Evolutionary conservation across 2,329 filamentous ascomycete species (phyloP), one percentile per base, ranked within the genome.

Genomic region (Purpureocillium lavendulum): DNA sequence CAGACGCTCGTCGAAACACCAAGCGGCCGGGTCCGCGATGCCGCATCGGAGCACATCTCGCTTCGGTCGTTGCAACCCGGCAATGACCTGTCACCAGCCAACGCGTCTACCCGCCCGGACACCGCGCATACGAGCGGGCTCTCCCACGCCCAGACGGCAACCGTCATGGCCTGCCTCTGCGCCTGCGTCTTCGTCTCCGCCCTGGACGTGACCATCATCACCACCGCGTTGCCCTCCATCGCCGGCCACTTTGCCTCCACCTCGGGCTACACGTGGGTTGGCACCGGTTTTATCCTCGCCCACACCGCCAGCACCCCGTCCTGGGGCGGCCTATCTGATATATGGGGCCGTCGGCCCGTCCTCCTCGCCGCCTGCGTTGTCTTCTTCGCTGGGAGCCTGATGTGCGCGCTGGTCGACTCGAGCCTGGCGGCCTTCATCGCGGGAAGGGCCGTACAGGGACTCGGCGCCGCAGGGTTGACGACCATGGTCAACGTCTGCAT

Each of bases 241-340:
- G 64, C 72, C 3, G 55, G 58, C 3, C 66, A 82, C 21, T 71
- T 87, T 30, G 53, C 73, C 35, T 81, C 21, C 76, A 75, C 73
- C 13, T 66, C 75, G 1, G 82, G 81, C 7, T 89, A 87, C 59
- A 78, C 80, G 12, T 89, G 84, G 86, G 83, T 90, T 44, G 84
- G 84, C 1, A 79, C 74, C 21, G 77, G 84, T 0, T 89, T 84
- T 56, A 66, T 87, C 4, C 73, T 89, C 10, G 80, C 79, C 13
- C 78, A 77, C 50, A 79, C 82, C 0, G 79, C 82, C 0, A 70
- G 70, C 2, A 76, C 74, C 1, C 82, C 83, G 1, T 73, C 82
- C n/a, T 88, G 84, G 84, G 82, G 80, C 4, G 75, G 73, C 44
- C 55, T 77, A 29, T 69, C 67, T 2, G 74, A 79, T 44, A 76